A percentile compares a stretch with the other conserved stretches of the same genome.
Evolutionary conservation across 371 early-diverging fungal genomes (phyloP).

Genomic region (Umbelopsis sp.): DNA sequence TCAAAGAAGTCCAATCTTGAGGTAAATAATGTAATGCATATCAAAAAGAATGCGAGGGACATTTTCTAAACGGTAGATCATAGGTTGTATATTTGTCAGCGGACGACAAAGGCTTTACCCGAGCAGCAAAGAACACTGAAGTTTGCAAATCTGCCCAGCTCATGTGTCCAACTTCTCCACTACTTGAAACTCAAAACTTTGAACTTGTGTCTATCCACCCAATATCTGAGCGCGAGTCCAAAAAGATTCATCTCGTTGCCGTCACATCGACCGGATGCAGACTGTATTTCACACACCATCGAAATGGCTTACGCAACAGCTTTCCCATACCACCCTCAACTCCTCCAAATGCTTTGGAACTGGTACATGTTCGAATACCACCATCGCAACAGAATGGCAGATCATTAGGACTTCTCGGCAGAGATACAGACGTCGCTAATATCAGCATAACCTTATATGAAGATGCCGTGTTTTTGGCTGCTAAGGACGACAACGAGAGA

Average conservation of each 20-base stretch:
- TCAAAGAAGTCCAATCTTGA: constrained; percentile 69
- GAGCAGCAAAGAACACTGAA: constrained; percentile 40
- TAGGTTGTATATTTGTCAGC: constrained; percentile 39
- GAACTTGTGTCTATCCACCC: constrained; percentile 68
- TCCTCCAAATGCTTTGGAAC: constrained; percentile 59
- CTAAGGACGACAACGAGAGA: constrained; percentile 64
- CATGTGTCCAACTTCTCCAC: constrained; percentile 51
- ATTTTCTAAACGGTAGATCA: not conserved
- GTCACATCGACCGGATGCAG: constrained; percentile 73
- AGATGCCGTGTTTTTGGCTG: constrained; percentile 68
- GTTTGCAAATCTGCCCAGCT: constrained; percentile 52
- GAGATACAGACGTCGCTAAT: constrained; percentile 8
- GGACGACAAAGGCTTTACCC: constrained; percentile 29
- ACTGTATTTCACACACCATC: constrained; percentile 70
- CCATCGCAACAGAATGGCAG: constrained; percentile 34
- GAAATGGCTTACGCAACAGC: constrained; percentile 22
- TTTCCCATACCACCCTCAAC: constrained; percentile 1
- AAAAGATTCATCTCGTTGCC: constrained; percentile 66
- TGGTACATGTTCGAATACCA: constrained; percentile 76
- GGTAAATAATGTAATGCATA: constrained; percentile 36
- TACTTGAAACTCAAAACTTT: constrained; percentile 44
- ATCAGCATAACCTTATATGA: constrained; percentile 39
- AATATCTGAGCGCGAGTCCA: constrained; percentile 65
- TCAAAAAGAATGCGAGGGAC: too few relatives aligned
- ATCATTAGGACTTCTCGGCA: constrained; percentile 6